Base-by-base conservation (phyloP, 345 rosid genomes). In the Pistacia atlantica region DNA sequence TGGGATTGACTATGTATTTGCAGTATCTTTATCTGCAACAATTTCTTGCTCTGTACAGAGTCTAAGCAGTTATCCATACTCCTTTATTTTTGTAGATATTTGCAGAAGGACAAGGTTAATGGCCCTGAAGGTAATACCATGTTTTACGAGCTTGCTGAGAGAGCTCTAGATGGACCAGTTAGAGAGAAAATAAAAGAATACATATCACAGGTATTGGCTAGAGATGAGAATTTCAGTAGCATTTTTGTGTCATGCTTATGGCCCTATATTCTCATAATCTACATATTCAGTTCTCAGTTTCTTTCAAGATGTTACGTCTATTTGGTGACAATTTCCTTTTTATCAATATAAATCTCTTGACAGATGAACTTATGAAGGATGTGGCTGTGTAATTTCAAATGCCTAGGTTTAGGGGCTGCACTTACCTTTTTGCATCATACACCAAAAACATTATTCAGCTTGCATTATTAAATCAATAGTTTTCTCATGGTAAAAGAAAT, bases 111-210 rank as follows among this genome's bases (percentile, higher is more conserved):
- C 76, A 92, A 89, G 88, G 93, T 91, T 25, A 87, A 38, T 81
- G 91, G 97, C 52, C 97, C 97, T 37, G 99, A 96, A 82, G 98
- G 98, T 61, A 90, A 25, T 82, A 83, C 84, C 49, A 38, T 90
- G 78, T 82, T 85, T 68, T 96, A 92, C 69, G 91, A 90, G 81
- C 95, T 96, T 77, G 99, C 99, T 17, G 98, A 91, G 90, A 93
- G 98, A 87, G 97, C 97, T 33, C 81, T 88, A 71, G 98, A 96
- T 81, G 84, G 86, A 5, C 88, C 89, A 67, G 81, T 90, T 49
- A 81, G 67, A 1, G 93, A 89, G 67, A 90, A 72, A 77, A 78
- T 92, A 48, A 93, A 91, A 79, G 93, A 91, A 69, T 86, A 92
- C 76, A 84, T 96, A 63, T 78, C 97, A 51, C 93, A 92, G 95